phyloP scores from a whole-genome alignment of 768 basidiomycete species.

The Collybiopsis confluens region DNA sequence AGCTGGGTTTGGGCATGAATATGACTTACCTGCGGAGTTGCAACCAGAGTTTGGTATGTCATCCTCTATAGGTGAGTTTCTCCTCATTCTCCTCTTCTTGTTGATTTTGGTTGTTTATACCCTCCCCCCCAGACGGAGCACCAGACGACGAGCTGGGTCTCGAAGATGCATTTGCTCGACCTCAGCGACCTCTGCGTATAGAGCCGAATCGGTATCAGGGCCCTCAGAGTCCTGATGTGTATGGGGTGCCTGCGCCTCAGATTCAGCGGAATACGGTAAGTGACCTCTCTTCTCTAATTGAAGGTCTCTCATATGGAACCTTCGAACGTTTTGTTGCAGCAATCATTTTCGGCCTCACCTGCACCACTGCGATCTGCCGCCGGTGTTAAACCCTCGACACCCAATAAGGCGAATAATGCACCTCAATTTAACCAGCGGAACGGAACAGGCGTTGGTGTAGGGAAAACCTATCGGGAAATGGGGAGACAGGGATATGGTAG shows the following conservation, averaged over 20 bases:
- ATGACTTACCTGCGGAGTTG: background rate
- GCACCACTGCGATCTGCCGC: too few relatives aligned
- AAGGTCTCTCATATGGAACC: too few relatives aligned
- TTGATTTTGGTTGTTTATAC: background rate
- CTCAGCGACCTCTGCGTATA: background rate
- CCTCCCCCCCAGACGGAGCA: constrained; percentile 12
- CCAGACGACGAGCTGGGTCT: constrained; percentile 56
- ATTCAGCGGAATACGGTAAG: background rate
- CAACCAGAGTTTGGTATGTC: background rate
- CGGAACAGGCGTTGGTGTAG: too few relatives aligned
- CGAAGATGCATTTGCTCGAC: constrained; percentile 39
- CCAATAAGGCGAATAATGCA: too few relatives aligned
- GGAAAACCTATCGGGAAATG: too few relatives aligned
- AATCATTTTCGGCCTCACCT: too few relatives aligned
- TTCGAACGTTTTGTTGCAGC: too few relatives aligned
- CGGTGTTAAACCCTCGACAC: too few relatives aligned
- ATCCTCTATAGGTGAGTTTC: background rate
- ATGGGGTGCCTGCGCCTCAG: background rate
- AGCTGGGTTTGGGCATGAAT: background rate
- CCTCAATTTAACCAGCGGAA: too few relatives aligned
- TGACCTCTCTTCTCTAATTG: too few relatives aligned
- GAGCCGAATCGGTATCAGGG: constrained; percentile 2
- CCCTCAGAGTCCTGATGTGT: constrained; percentile 1
- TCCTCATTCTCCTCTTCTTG: background rate
- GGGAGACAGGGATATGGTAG: too few relatives aligned